Conservation (phyloP, 805 yeast species). For the Barnettozyma sucrosica region DNA sequence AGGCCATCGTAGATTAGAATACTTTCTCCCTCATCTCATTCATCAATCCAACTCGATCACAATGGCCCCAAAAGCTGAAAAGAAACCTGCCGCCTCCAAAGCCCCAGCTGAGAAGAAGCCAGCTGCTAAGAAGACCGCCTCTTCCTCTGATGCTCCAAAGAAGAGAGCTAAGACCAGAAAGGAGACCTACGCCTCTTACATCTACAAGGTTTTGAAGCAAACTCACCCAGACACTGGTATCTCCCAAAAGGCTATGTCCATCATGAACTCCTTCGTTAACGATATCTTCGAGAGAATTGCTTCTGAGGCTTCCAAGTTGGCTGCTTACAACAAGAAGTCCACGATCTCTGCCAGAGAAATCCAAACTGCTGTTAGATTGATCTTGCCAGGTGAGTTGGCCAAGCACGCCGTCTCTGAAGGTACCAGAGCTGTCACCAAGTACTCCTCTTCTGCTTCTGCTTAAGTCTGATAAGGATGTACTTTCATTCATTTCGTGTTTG, state of each 20-base stretch:
- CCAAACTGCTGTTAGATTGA: slow-evolving; percentile 97
- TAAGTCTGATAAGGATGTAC: slow-evolving; percentile 18
- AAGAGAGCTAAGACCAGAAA: slow-evolving; percentile 95
- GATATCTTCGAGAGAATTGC: slow-evolving; percentile 99
- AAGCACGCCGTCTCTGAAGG: slow-evolving; percentile 99
- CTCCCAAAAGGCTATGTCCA: slow-evolving; percentile 97
- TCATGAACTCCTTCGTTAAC: slow-evolving; percentile 97
- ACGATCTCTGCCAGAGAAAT: slow-evolving; percentile 98
- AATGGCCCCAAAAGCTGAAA: slow-evolving; percentile 65
- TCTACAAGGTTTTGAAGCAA: slow-evolving; percentile 97
- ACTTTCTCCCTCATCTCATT: slow-evolving; percentile 3
- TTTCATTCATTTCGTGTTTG: slow-evolving; percentile 8
- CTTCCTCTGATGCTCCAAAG: slow-evolving; percentile 74
- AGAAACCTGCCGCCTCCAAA: slow-evolving; percentile 75
- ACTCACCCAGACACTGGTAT: slow-evolving; percentile 99
- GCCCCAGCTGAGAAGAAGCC: slow-evolving; percentile 97
- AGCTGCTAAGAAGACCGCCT: slow-evolving; percentile 78
- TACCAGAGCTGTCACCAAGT: slow-evolving; percentile 97
- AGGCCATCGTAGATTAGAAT: no score
- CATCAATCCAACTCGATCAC: slow-evolving; percentile 7
- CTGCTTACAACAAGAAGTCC: slow-evolving; percentile 98
- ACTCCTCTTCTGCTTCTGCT: slow-evolving; percentile 63
- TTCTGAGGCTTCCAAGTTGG: slow-evolving; percentile 95
- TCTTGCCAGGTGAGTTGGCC: slow-evolving; percentile 98
- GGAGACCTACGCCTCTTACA: slow-evolving; percentile 97